These are phyloP conservation scores for Colletotrichum gigasporum DNA, from an alignment of 2,329 filamentous ascomycete species.

Conservation along the genomic window DNA sequence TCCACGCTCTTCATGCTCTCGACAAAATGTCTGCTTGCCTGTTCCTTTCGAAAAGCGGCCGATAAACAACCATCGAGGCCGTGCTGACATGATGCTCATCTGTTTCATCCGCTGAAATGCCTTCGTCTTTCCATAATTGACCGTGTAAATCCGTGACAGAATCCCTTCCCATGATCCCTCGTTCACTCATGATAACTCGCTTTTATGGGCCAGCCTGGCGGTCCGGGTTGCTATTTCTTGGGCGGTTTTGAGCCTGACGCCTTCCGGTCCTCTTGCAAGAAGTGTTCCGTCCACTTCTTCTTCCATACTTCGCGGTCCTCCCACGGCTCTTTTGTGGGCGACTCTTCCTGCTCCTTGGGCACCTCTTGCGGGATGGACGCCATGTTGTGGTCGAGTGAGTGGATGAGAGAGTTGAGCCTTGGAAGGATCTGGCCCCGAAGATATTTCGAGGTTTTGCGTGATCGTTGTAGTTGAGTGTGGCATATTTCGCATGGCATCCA, in stretches of 20 bases:
- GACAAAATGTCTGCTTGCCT: not conserved
- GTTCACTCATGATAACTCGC: not conserved
- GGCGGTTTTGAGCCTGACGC: slow-evolving; percentile 17
- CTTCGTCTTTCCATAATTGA: not conserved
- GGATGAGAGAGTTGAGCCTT: slow-evolving; percentile 29
- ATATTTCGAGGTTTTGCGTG: slow-evolving; percentile 26
- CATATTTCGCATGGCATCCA: slow-evolving; percentile 29
- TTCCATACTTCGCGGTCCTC: slow-evolving; percentile 30
- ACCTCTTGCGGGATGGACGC: slow-evolving; percentile 27
- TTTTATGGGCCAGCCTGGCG: not conserved
- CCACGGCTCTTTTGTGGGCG: slow-evolving; percentile 26
- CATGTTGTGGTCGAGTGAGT: slow-evolving; percentile 30
- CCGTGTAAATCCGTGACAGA: not conserved
- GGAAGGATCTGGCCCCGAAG: slow-evolving; percentile 20
- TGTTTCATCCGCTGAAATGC: slow-evolving; percentile 6
- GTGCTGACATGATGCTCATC: slow-evolving; percentile 5
- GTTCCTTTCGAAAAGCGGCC: not conserved
- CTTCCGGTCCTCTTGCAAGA: slow-evolving; percentile 22
- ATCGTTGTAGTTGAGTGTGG: slow-evolving; percentile 26
- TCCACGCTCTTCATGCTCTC: slow-evolving; percentile 1
- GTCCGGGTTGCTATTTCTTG: slow-evolving; percentile 7
- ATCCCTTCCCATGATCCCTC: not conserved
- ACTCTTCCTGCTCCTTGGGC: slow-evolving; percentile 28
- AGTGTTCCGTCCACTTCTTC: slow-evolving; percentile 29
- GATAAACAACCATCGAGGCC: slow-evolving; percentile 3